A percentile compares a stretch with the other conserved stretches of the same genome.
Evolutionary conservation across 192 early-diverging fungal genomes (phyloP).

Genomic region (Ambispora gerdemannii): DNA sequence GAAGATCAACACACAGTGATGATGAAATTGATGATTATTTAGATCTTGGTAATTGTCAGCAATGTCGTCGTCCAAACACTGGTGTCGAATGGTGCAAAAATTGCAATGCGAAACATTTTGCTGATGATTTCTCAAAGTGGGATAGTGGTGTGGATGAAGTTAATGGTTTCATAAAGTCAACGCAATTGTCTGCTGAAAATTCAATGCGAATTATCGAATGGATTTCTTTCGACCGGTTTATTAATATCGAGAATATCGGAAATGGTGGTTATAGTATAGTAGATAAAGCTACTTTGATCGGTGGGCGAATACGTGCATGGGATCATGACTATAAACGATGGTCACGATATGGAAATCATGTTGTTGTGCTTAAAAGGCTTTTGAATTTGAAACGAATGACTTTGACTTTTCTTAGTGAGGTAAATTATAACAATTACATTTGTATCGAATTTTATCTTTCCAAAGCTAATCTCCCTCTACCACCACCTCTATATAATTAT

Average conservation of each 20-base stretch:
- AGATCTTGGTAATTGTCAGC: conserved; percentile 12
- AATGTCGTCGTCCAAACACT: conserved; percentile 21
- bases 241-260: conserved; percentile 7
- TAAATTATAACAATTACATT: neutral
- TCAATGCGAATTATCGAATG: conserved; percentile 22
- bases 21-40: neutral
- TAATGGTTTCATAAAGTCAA: conserved; percentile 6
- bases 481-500: too few relatives aligned
- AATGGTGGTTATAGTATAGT: conserved; percentile 1
- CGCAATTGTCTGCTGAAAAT: conserved; percentile 9
- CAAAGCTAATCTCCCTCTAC: neutral
- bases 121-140: conserved; percentile 1
- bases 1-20: neutral
- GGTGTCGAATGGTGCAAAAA: conserved; percentile 17
- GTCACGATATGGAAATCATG: neutral
- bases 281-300: conserved; percentile 15
- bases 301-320: conserved; percentile 25
- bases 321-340: neutral
- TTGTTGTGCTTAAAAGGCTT: neutral
- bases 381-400: neutral
- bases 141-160: conserved; percentile 20
- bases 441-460: neutral
- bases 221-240: conserved; percentile 21
- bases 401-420: neutral
- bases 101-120: conserved; percentile 7